Conservation (phyloP, 208 protist genomes). For the Tetramitus jugosus region DNA sequence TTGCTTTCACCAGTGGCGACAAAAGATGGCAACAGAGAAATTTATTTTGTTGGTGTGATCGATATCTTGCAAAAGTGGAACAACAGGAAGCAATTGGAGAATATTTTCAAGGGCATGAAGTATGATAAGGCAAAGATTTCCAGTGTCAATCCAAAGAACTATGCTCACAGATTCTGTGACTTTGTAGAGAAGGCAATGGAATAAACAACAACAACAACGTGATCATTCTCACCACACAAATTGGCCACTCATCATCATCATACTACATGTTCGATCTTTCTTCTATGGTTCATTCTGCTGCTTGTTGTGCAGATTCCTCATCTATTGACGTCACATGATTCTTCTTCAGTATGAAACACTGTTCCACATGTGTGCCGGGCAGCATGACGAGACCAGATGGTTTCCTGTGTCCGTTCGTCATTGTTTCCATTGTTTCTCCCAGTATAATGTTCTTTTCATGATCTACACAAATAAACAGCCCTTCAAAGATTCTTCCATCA, state of each 20-base stretch:
- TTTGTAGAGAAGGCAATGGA: too few species aligned
- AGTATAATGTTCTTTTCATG: background rate
- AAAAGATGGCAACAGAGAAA: background rate
- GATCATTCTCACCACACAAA: too few species aligned
- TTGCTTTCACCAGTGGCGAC: background rate
- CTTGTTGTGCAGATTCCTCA: too few species aligned
- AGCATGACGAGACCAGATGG: background rate
- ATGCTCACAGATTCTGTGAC: constrained; percentile 29
- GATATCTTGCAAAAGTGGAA: constrained; percentile 83
- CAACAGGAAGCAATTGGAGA: constrained; percentile 50
- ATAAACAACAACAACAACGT: too few species aligned
- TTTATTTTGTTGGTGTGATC: constrained; percentile 82
- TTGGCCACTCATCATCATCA: too few species aligned
- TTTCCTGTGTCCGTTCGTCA: background rate
- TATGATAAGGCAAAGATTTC: constrained; percentile 24
- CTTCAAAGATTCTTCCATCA: background rate
- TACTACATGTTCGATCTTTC: too few species aligned
- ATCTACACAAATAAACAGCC: background rate
- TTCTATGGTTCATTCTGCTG: too few species aligned
- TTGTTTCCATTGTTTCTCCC: background rate
- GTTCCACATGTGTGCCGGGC: background rate
- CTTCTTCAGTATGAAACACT: too few species aligned
- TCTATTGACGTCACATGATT: too few species aligned
- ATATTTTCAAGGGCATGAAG: constrained; percentile 28
- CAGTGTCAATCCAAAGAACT: constrained; percentile 28